Percentiles rank a stretch among this genome's conserved stretches.
These are phyloP conservation scores for Hippophae rhamnoides DNA, from an alignment of 306 rosid genomes.

Conservation along the genomic window DNA sequence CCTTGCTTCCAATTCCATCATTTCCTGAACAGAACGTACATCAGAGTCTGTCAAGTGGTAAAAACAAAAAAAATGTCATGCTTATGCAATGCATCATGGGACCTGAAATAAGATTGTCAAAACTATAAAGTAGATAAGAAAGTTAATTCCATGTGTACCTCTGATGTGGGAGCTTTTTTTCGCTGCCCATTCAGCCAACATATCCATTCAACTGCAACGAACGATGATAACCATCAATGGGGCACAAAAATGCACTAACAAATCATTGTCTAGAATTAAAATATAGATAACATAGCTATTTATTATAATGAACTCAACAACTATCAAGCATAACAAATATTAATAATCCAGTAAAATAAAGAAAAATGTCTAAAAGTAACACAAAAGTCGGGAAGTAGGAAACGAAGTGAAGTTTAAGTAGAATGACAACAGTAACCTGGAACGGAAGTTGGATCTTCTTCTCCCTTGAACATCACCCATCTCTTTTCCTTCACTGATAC, in stretches of 20 bases:
- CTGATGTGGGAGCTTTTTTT: slow-evolving; percentile 77
- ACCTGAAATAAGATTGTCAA: no score
- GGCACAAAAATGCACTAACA: slow-evolving; percentile 8
- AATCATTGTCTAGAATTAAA: slow-evolving; percentile 1
- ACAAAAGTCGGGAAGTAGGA: slow-evolving; percentile 7
- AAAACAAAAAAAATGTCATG: neutral
- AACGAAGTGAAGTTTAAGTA: slow-evolving; percentile 10
- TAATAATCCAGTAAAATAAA: neutral
- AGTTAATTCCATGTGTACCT: slow-evolving; percentile 38
- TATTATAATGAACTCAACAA: neutral
- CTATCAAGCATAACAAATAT: neutral
- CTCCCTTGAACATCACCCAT: slow-evolving; percentile 91
- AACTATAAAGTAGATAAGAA: neutral
- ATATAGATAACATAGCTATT: neutral
- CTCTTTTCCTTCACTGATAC: slow-evolving; percentile 85
- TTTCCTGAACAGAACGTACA: slow-evolving; percentile 46
- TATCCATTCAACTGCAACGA: slow-evolving; percentile 88
- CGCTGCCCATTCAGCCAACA: slow-evolving; percentile 99
- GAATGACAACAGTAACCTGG: slow-evolving; percentile 50
- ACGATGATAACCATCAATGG: slow-evolving; percentile 18
- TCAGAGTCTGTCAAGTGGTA: slow-evolving; percentile 16
- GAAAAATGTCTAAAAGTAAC: neutral
- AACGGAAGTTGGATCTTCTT: slow-evolving; percentile 78
- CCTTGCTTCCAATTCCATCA: slow-evolving; percentile 67
- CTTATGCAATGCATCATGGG: no score